phyloP scores from a whole-genome alignment of 495 filamentous ascomycete genomes.

The Aspergillus affinis region DNA sequence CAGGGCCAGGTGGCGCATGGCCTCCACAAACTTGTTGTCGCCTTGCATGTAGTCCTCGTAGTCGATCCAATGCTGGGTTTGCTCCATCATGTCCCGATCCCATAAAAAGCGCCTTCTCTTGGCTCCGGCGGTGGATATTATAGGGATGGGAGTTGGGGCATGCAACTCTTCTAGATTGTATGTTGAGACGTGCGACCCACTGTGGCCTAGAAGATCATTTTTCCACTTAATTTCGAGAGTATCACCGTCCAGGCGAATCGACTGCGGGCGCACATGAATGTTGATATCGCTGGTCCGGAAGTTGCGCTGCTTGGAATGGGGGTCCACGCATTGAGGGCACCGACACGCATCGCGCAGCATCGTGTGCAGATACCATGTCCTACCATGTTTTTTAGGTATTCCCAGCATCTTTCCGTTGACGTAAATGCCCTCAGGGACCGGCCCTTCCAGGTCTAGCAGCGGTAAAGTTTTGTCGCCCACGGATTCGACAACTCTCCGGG shows the following conservation, averaged over 20 bases:
- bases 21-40: conserved; percentile 50
- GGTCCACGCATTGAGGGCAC: conserved; percentile 71
- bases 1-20: conserved; percentile 51
- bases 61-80: conserved; percentile 48
- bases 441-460: background rate
- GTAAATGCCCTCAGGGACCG: background rate
- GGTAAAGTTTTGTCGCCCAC: too few relatives aligned
- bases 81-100: conserved; percentile 25
- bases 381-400: background rate
- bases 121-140: background rate
- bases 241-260: conserved; percentile 33
- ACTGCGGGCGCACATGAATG: conserved; percentile 39
- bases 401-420: background rate
- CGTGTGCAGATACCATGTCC: background rate
- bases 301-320: conserved; percentile 76
- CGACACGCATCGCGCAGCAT: conserved; percentile 72
- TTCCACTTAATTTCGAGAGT: conserved; percentile 61
- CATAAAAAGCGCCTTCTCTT: conserved; percentile 31
- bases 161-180: conserved; percentile 37
- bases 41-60: conserved; percentile 68
- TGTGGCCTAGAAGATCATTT: conserved; percentile 53
- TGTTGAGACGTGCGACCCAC: conserved; percentile 47
- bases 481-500: too few relatives aligned
- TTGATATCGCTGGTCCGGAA: conserved; percentile 76
- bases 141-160: conserved; percentile 11